A percentile compares a stretch with the other conserved stretches of the same genome.
Conservation (phyloP, 768 basidiomycete genomes). For the Rhizopogon vulgaris region DNA sequence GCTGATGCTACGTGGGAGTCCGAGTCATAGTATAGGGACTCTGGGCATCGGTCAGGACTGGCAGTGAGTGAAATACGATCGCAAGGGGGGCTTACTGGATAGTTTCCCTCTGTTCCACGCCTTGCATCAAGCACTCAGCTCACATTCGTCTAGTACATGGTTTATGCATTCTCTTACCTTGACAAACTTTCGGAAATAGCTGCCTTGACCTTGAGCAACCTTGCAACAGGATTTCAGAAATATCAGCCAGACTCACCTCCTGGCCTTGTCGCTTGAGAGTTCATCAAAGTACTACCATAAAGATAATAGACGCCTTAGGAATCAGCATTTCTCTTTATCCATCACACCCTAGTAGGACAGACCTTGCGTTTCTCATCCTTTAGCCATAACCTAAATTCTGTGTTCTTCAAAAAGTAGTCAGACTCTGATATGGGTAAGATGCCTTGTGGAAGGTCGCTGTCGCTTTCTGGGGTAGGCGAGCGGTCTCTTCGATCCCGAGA, state of each 20-base stretch:
- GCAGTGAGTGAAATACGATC: neutral
- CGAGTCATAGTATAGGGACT: conserved; percentile 55
- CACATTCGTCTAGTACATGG: neutral
- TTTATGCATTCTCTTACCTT: conserved; percentile 40
- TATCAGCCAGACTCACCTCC: conserved; percentile 43
- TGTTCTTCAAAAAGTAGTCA: conserved; percentile 86
- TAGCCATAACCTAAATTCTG: conserved; percentile 84
- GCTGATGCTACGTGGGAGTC: conserved; percentile 49
- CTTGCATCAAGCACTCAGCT: conserved; percentile 25
- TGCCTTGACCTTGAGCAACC: conserved; percentile 25
- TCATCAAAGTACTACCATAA: conserved; percentile 74
- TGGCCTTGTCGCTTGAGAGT: conserved; percentile 73
- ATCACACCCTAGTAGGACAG: conserved; percentile 26
- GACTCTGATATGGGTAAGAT: conserved; percentile 66
- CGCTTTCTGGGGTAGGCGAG: conserved; percentile 42
- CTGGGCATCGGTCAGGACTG: conserved; percentile 23
- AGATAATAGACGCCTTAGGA: neutral
- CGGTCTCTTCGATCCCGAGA: conserved; percentile 5
- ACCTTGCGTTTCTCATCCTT: conserved; percentile 66
- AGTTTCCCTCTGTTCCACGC: conserved; percentile 82
- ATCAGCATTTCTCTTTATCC: conserved; percentile 17
- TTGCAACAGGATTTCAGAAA: conserved; percentile 18
- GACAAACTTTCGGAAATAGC: conserved; percentile 92
- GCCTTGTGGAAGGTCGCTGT: conserved; percentile 43
- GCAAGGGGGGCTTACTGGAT: conserved; percentile 35